A percentile compares a stretch with the other conserved stretches of the same genome.
Evolutionary conservation across 2,329 filamentous ascomycete genomes (phyloP).

Genomic region (Nemania sp.): DNA sequence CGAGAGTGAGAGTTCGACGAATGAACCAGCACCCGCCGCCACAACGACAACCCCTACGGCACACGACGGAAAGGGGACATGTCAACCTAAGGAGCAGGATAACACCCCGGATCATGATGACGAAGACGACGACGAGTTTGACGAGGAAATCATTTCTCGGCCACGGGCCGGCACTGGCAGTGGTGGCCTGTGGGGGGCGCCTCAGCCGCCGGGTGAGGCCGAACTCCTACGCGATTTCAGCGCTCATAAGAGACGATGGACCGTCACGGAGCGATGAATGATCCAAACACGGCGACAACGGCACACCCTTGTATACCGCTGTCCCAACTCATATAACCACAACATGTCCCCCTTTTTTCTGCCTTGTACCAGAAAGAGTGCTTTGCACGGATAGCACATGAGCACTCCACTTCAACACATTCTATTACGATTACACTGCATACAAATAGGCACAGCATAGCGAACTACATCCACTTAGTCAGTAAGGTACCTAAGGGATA

Average conservation of each 20-base stretch:
- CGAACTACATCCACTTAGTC: too few species aligned
- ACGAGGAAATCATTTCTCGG: constrained; percentile 28
- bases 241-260: constrained; percentile 38
- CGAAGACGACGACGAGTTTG: constrained; percentile 38
- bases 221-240: constrained; percentile 38
- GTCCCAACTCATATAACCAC: too few species aligned
- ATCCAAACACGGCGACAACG: not conserved
- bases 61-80: not conserved
- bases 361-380: too few species aligned
- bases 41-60: not conserved
- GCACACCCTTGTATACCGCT: too few species aligned
- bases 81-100: not conserved
- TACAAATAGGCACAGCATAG: too few species aligned
- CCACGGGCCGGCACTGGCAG: constrained; percentile 35
- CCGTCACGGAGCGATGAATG: constrained; percentile 37
- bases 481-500: too few species aligned
- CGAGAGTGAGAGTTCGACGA: not conserved
- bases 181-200: constrained; percentile 37
- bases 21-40: not conserved
- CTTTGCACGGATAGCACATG: too few species aligned
- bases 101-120: constrained; percentile 22
- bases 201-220: constrained; percentile 38
- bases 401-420: too few species aligned
- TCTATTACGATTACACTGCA: too few species aligned
- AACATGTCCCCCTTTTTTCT: too few species aligned